Conservation (phyloP, 2,329 filamentous ascomycete genomes). For the Fusarium sp. region DNA sequence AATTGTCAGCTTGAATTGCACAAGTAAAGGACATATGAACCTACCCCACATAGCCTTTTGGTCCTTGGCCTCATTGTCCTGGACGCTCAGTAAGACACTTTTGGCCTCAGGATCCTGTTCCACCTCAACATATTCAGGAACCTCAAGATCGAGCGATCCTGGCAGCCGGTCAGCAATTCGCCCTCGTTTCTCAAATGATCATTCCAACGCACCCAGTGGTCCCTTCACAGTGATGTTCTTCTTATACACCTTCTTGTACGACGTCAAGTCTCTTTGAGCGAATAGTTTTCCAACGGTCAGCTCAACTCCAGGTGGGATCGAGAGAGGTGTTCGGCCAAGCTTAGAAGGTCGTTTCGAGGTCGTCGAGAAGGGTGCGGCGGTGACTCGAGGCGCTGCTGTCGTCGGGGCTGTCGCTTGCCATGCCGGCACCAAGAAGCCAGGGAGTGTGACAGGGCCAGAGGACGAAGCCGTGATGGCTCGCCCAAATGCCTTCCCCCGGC, state of each 20-base stretch:
- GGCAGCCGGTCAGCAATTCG: slow-evolving; percentile 28
- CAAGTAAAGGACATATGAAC: slow-evolving; percentile 32
- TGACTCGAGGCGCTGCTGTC: slow-evolving; percentile 56
- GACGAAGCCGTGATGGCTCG: slow-evolving; percentile 62
- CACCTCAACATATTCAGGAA: slow-evolving; percentile 84
- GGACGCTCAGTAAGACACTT: slow-evolving; percentile 76
- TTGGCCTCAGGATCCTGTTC: slow-evolving; percentile 72
- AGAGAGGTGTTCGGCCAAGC: slow-evolving; percentile 84
- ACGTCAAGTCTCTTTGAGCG: slow-evolving; percentile 65
- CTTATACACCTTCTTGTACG: slow-evolving; percentile 71
- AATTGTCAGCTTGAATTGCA: slow-evolving; percentile 17
- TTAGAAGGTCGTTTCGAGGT: slow-evolving; percentile 78
- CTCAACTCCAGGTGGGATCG: slow-evolving; percentile 85
- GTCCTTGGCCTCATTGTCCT: slow-evolving; percentile 74
- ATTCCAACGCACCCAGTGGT: slow-evolving; percentile 73
- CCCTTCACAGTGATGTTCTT: slow-evolving; percentile 81
- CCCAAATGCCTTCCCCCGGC: slow-evolving; percentile 70
- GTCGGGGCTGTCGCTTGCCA: slow-evolving; percentile 62
- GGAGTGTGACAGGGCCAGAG: slow-evolving; percentile 66
- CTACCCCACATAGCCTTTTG: slow-evolving; percentile 97
- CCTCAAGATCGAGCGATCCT: slow-evolving; percentile 80
- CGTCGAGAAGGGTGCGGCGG: slow-evolving; percentile 71
- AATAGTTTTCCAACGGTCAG: slow-evolving; percentile 75
- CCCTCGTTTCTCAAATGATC: not conserved
- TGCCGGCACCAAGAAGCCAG: slow-evolving; percentile 78